Base-by-base conservation (phyloP, 331 rosid species). In the Erythrophleum ivorense region DNA sequence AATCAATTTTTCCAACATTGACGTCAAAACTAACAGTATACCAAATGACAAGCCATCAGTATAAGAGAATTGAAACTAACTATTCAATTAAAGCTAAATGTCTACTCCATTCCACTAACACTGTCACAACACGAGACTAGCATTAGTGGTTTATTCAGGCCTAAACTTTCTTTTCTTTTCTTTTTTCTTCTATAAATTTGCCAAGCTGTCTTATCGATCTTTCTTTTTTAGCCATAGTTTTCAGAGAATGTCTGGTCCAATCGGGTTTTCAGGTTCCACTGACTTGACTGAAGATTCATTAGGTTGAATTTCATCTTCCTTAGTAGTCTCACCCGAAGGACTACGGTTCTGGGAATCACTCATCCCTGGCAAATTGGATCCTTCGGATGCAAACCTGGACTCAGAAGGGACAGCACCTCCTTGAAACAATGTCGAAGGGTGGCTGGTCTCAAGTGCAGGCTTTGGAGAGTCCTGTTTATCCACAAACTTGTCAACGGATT, bases 331-430 rank as follows among this genome's bases (percentile, higher is more conserved):
- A 43, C 77, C 86, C 66, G 85, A 45, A 74, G 80, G 78, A 74
- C 73, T 31, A 43, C 29, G 33, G 41, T 72, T 45, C 53, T 66
- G 77, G 6, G 81, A 58, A 75, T 78, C 79, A 21, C 34, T 60
- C 31, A 14, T 64, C 54, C 18, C 86, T 15, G 50, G 66, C 29
- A n/a, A 66, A 76, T 65, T 66, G 36, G 77, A 10, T 77, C 71
- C 87, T 73, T 80, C 46, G 3, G 85, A 40, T 50, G 79, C 74
- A 67, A 49, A 40, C 82, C 83, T 83, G 53, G 71, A 60, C 60
- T 53, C 87, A 29, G 75, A 36, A 55, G 52, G 64, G 33, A 19
- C 41, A 6, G n/a, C 49, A 43, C 78, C 83, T 63, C 66, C 86
- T 52, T 36, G 79, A 43, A 59, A 29, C 31, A 46, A 38, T 34